phyloP scores from a whole-genome alignment of 257 asterid species.

The Lavandula angustifolia region DNA sequence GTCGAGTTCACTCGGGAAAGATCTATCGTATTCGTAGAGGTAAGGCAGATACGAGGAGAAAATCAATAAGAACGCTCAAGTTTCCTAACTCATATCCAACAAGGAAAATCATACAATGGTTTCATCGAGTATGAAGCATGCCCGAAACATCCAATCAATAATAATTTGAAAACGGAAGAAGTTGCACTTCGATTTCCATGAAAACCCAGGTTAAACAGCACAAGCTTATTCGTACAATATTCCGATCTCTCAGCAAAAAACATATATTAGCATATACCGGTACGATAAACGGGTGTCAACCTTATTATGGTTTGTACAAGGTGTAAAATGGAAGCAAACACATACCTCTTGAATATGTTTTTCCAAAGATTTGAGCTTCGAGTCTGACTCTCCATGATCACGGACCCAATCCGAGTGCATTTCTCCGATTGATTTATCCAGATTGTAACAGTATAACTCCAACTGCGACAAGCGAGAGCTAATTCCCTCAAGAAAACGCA shows the following conservation, averaged over 20 bases:
- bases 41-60: background rate
- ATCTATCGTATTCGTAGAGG: background rate
- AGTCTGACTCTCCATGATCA: constrained; percentile 75
- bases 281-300: background rate
- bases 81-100: constrained; percentile 5
- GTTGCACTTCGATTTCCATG: background rate
- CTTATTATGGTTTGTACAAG: background rate
- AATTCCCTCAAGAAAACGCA: constrained; percentile 94
- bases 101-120: background rate
- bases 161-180: background rate
- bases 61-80: background rate
- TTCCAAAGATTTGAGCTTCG: constrained; percentile 79
- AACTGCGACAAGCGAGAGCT: constrained; percentile 92
- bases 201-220: background rate
- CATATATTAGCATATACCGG: background rate
- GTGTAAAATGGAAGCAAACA: background rate
- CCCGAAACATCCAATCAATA: constrained; percentile 16
- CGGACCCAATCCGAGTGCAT: constrained; percentile 83
- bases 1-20: background rate
- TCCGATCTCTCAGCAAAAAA: background rate
- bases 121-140: background rate
- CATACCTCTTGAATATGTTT: constrained; percentile 89
- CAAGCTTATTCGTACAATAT: background rate
- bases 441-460: constrained; percentile 85
- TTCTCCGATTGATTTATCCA: constrained; percentile 90